phyloP scores from a whole-genome alignment of 2,329 filamentous ascomycete species.

The Fusarium fracticaudum region DNA sequence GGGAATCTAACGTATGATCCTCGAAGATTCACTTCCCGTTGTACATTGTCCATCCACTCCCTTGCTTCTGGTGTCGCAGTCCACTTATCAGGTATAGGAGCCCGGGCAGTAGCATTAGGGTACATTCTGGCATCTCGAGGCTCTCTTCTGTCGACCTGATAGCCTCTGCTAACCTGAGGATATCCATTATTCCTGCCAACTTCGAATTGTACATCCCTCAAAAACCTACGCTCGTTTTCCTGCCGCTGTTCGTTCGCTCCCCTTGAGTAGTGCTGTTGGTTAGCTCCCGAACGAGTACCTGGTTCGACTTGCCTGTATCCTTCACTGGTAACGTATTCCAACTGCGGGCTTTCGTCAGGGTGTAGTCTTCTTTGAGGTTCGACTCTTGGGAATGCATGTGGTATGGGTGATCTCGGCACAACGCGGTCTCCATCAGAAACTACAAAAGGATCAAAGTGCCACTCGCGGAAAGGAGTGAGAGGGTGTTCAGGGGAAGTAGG shows the following conservation, averaged over 20 bases:
- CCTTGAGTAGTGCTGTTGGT: neutral
- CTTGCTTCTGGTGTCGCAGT: neutral
- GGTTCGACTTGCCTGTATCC: neutral
- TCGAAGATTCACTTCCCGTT: neutral
- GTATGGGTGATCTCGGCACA: fast-evolving
- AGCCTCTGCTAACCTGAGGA: neutral
- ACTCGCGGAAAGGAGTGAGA: neutral
- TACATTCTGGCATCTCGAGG: neutral
- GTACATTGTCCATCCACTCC: neutral
- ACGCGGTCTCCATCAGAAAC: neutral
- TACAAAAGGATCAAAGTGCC: neutral
- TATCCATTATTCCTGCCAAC: neutral
- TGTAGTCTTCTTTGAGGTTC: neutral
- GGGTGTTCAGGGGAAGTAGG: neutral
- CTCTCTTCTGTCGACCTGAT: neutral
- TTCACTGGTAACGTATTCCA: neutral
- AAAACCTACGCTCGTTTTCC: neutral
- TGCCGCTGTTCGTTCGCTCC: neutral
- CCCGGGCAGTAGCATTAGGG: neutral
- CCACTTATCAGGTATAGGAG: neutral
- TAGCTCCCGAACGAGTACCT: neutral
- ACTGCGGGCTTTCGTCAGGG: neutral
- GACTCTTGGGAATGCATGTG: too few relatives aligned
- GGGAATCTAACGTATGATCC: neutral
- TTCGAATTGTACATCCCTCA: neutral